A percentile compares a stretch with the other conserved stretches of the same genome.
Conservation (phyloP, 345 rosid genomes). For the Moricandia arvensis region DNA sequence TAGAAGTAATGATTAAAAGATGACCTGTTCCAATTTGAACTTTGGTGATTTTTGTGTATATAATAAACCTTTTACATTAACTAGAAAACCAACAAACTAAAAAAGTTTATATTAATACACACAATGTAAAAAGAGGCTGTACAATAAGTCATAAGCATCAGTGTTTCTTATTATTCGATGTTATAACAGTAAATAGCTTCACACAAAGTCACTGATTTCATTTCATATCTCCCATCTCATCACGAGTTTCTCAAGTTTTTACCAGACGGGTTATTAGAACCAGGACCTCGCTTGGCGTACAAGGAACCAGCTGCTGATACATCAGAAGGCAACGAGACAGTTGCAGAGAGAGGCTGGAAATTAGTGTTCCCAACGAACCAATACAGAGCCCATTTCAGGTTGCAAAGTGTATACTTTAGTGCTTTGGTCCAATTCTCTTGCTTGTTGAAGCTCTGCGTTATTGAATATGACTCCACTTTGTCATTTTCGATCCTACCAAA, state of each 20-base stretch:
- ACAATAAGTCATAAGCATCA: slow-evolving; percentile 1
- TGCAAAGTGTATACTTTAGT: slow-evolving; percentile 84
- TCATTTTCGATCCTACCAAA: slow-evolving; percentile 81
- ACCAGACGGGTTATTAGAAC: slow-evolving; percentile 42
- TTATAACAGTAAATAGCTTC: background rate
- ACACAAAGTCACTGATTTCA: slow-evolving; percentile 11
- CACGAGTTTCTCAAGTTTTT: slow-evolving; percentile 35
- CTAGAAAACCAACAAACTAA: background rate
- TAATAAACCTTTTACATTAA: background rate
- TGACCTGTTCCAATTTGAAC: background rate
- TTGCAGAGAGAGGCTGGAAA: slow-evolving; percentile 70
- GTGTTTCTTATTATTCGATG: background rate
- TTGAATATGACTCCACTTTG: slow-evolving; percentile 79
- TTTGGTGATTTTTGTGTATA: background rate
- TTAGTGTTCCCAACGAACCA: slow-evolving; percentile 95
- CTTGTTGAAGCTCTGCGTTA: slow-evolving; percentile 92
- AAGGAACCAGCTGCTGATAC: slow-evolving; percentile 50
- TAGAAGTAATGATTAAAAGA: background rate
- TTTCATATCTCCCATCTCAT: background rate
- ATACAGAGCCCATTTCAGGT: slow-evolving; percentile 91
- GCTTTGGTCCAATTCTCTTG: slow-evolving; percentile 99
- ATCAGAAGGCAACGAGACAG: slow-evolving; percentile 51
- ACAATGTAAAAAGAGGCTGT: background rate
- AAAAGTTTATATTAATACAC: background rate
- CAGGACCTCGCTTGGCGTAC: slow-evolving; percentile 54